A percentile compares a stretch with the other conserved stretches of the same genome.
Conservation (phyloP, 768 basidiomycete species). For the Coprinopsis sp. region DNA sequence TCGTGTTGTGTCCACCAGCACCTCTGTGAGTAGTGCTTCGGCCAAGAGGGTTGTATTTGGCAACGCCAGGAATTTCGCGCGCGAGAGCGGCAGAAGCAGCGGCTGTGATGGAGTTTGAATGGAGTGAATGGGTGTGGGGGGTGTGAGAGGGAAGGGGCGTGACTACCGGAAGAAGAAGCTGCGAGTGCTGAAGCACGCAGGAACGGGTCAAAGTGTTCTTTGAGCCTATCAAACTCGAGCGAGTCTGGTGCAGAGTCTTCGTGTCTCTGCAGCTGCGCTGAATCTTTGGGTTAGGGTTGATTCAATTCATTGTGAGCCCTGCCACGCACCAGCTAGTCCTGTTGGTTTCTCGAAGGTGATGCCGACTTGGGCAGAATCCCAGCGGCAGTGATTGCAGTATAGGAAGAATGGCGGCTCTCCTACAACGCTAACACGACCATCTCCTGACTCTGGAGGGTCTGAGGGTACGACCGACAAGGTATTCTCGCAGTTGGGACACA, state of each 20-base stretch:
- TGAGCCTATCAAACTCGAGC: constrained; percentile 88
- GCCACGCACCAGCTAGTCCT: constrained; percentile 76
- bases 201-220: constrained; percentile 96
- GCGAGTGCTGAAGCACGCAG: constrained; percentile 78
- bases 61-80: constrained; percentile 80
- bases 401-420: constrained; percentile 90
- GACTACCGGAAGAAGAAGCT: constrained; percentile 51
- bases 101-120: constrained; percentile 79
- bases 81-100: constrained; percentile 87
- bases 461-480: constrained; percentile 89
- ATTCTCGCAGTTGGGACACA: constrained; percentile 90
- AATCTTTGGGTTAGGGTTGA: constrained; percentile 5
- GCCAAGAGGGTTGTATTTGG: constrained; percentile 66
- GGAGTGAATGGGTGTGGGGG: constrained; percentile 65
- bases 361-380: constrained; percentile 90
- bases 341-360: constrained; percentile 97
- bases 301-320: background rate
- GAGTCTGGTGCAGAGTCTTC: constrained; percentile 83
- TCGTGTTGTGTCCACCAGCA: constrained; percentile 39
- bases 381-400: constrained; percentile 88
- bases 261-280: constrained; percentile 87
- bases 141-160: constrained; percentile 40
- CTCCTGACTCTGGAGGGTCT: constrained; percentile 65
- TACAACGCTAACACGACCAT: constrained; percentile 52
- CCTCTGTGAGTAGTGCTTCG: constrained; percentile 41